Conservation (phyloP, 163 green algal genomes). For the Smithsoniella earleae region DNA sequence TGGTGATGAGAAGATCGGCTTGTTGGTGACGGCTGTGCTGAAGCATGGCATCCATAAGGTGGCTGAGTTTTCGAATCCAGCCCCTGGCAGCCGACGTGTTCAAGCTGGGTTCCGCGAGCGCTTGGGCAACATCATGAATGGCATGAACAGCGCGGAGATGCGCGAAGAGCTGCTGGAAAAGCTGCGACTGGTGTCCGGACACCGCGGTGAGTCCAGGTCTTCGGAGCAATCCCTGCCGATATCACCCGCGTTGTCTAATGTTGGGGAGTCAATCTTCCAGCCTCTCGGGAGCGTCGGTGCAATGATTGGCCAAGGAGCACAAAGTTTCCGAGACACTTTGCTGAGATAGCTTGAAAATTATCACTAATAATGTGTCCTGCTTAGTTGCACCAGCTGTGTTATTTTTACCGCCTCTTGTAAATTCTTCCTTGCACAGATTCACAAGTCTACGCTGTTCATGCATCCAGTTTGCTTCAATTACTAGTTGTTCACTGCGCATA, state of each 20-base stretch:
- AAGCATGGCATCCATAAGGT: conserved; percentile 16
- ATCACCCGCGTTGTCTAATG: background rate
- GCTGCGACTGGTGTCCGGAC: background rate
- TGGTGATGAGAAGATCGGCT: conserved; percentile 16
- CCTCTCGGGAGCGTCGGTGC: background rate
- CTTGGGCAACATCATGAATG: conserved; percentile 24
- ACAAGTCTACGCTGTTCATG: too few relatives aligned
- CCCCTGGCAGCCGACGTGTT: background rate
- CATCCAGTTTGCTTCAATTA: too few relatives aligned
- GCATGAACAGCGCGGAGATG: background rate
- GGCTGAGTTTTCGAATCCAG: background rate
- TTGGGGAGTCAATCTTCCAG: conserved; percentile 1
- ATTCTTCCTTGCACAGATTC: too few relatives aligned
- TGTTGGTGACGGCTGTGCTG: conserved; percentile 12
- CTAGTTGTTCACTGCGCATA: too few relatives aligned
- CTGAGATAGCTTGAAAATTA: too few relatives aligned
- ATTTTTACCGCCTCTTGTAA: too few relatives aligned
- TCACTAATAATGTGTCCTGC: too few relatives aligned
- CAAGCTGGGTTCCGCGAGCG: conserved; percentile 1
- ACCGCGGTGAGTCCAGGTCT: background rate
- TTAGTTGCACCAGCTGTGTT: too few relatives aligned
- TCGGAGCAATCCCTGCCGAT: background rate
- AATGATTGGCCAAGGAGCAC: background rate
- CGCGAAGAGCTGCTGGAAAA: background rate
- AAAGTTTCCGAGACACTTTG: background rate